Conservation (phyloP, 345 rosid species). For the Salix dunnii region DNA sequence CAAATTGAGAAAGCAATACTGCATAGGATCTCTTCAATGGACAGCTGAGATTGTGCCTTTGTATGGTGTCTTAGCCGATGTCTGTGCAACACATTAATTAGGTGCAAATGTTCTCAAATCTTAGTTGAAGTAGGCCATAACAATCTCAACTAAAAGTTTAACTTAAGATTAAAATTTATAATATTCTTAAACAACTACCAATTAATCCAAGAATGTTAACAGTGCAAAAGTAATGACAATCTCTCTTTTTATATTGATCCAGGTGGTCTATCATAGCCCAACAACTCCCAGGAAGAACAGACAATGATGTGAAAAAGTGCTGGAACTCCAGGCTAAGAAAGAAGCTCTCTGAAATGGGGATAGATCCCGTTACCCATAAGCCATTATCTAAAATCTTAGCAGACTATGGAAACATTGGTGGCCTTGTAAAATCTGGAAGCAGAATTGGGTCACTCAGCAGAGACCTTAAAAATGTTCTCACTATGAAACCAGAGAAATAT, state of each 20-base stretch:
- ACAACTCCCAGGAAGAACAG: slow-evolving; percentile 87
- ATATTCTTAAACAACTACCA: background rate
- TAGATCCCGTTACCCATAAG: slow-evolving; percentile 87
- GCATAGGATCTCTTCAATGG: too few species aligned
- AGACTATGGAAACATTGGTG: slow-evolving; percentile 77
- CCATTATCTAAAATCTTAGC: slow-evolving; percentile 88
- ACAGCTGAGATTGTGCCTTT: too few species aligned
- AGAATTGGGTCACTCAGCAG: slow-evolving; percentile 46
- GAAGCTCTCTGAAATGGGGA: slow-evolving; percentile 89
- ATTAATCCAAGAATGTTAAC: too few species aligned
- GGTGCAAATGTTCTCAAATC: background rate
- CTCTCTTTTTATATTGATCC: background rate
- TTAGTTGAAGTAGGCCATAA: too few species aligned
- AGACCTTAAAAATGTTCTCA: slow-evolving; percentile 34
- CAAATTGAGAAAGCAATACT: too few species aligned
- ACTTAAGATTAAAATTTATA: too few species aligned
- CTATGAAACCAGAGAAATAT: slow-evolving; percentile 23
- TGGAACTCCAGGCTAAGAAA: slow-evolving; percentile 90
- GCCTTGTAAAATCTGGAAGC: slow-evolving; percentile 41
- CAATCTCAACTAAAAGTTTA: too few species aligned
- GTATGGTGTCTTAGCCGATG: too few species aligned
- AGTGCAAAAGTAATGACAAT: background rate
- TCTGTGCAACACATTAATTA: too few species aligned
- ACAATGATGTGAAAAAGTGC: slow-evolving; percentile 87
- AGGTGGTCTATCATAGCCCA: slow-evolving; percentile 96